Evolutionary conservation across 2,329 filamentous ascomycete genomes (phyloP).

Genomic region (Nemania serpens): DNA sequence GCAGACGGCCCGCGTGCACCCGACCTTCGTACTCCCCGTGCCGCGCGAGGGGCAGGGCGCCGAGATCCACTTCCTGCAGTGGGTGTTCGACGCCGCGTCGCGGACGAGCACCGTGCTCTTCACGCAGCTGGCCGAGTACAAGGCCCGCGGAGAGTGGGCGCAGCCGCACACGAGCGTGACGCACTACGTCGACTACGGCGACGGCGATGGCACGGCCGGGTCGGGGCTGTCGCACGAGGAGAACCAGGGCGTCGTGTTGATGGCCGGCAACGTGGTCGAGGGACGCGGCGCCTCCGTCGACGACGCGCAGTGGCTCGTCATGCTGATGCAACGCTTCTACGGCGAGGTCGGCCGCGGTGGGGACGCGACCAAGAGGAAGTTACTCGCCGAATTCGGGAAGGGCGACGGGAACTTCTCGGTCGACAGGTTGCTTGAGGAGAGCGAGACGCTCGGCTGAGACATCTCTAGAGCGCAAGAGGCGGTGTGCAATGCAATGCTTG

Average conservation of each 20-base stretch:
- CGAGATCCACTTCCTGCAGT: constrained; percentile 96
- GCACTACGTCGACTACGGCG: constrained; percentile 73
- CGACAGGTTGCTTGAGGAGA: constrained; percentile 84
- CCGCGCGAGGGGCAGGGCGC: constrained; percentile 71
- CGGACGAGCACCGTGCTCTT: constrained; percentile 80
- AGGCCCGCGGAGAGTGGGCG: constrained; percentile 85
- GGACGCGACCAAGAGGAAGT: constrained; percentile 63
- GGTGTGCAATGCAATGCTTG: too few relatives aligned
- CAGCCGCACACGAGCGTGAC: constrained; percentile 93
- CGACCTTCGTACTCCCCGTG: constrained; percentile 89
- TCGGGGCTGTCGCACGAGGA: constrained; percentile 55
- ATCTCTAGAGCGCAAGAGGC: too few relatives aligned
- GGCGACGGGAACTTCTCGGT: constrained; percentile 82
- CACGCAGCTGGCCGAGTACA: constrained; percentile 92
- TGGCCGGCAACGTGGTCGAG: constrained; percentile 81
- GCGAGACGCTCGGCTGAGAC: constrained; percentile 71
- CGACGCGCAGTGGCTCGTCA: constrained; percentile 86
- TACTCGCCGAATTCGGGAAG: constrained; percentile 80
- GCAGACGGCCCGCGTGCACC: constrained; percentile 71
- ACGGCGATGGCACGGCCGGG: not conserved
- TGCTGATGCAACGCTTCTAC: constrained; percentile 96
- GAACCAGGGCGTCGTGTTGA: constrained; percentile 78
- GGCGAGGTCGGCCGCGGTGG: constrained; percentile 61
- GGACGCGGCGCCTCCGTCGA: constrained; percentile 76
- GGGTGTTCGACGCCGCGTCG: constrained; percentile 77